Conservation (phyloP, 2,329 filamentous ascomycete genomes). For the Fusarium albidum region DNA sequence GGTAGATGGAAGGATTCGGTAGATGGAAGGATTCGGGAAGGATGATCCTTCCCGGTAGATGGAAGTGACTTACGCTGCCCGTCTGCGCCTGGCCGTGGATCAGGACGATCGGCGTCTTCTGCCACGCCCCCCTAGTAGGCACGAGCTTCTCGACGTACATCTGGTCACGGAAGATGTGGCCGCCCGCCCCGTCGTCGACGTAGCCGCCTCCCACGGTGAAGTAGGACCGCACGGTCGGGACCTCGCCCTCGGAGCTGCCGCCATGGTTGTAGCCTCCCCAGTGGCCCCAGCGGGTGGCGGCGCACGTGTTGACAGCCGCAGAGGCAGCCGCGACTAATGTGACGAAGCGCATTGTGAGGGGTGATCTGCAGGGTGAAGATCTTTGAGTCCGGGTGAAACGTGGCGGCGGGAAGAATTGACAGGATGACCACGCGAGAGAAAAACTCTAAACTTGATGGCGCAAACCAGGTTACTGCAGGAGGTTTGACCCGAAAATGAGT, state of each 20-base stretch:
- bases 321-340: constrained; percentile 6
- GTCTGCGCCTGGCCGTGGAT: constrained; percentile 37
- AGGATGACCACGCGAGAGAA: neutral
- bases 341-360: constrained; percentile 16
- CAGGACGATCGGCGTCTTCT: constrained; percentile 31
- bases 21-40: too few relatives aligned
- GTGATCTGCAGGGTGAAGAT: too few relatives aligned
- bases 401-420: neutral
- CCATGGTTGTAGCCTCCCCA: too few relatives aligned
- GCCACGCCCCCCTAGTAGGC: constrained; percentile 13
- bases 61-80: constrained; percentile 22
- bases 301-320: constrained; percentile 11
- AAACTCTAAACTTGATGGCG: neutral
- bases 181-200: constrained; percentile 29
- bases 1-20: too few relatives aligned
- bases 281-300: neutral
- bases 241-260: constrained; percentile 10
- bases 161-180: constrained; percentile 34
- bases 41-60: too few relatives aligned
- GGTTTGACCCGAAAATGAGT: too few relatives aligned
- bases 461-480: too few relatives aligned
- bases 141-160: constrained; percentile 38
- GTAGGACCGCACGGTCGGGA: constrained; percentile 27
- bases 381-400: neutral
- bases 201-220: constrained; percentile 33